Percentiles rank a stretch among this genome's conserved stretches.
Conservation (phyloP, 441 rosid species). For the Rhodomyrtus psidioides region DNA sequence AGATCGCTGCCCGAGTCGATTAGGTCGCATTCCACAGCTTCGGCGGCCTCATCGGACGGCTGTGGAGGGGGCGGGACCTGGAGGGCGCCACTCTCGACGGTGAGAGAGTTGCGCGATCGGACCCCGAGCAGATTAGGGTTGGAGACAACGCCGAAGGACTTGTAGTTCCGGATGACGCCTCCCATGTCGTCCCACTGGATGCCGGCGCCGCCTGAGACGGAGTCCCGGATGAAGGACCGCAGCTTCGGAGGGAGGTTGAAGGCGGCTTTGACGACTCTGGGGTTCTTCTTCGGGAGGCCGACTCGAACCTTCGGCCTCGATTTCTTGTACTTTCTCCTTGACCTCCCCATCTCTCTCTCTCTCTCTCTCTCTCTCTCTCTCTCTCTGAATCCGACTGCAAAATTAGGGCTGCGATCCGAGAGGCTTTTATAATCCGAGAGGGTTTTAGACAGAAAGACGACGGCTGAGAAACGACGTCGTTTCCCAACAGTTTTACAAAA, state of each 20-base stretch:
- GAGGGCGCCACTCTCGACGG: constrained; percentile 56
- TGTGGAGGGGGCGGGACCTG: constrained; percentile 46
- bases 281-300: constrained; percentile 65
- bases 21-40: constrained; percentile 35
- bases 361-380: not conserved
- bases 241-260: constrained; percentile 31
- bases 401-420: not conserved
- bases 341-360: constrained; percentile 13
- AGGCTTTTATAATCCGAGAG: not conserved
- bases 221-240: constrained; percentile 47
- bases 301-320: constrained; percentile 71
- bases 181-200: constrained; percentile 77
- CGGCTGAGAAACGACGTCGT: not conserved
- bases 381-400: not conserved
- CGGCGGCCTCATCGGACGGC: constrained; percentile 18
- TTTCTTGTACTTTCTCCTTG: constrained; percentile 42
- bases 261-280: constrained; percentile 43
- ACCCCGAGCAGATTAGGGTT: constrained; percentile 82
- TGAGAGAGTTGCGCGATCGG: constrained; percentile 61
- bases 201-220: constrained; percentile 14
- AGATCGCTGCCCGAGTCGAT: constrained; percentile 82
- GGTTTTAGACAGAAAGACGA: not conserved
- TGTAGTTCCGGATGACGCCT: constrained; percentile 78
- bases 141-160: constrained; percentile 77
- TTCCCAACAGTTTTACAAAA: not conserved